Evolutionary conservation across 2,329 filamentous ascomycete species (phyloP).

Genomic region (Colletotrichum horii): DNA sequence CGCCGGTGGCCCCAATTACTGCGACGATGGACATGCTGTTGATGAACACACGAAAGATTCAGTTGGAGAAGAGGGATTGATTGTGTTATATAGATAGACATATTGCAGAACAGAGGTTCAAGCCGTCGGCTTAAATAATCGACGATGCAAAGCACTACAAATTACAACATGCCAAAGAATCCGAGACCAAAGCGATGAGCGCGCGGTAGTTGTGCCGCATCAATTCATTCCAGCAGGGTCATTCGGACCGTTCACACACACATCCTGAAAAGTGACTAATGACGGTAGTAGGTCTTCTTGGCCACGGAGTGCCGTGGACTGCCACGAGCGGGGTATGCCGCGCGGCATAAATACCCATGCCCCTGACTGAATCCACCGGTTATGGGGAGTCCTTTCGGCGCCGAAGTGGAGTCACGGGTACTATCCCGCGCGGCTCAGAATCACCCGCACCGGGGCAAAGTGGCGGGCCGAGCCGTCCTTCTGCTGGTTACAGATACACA

Average conservation of each 20-base stretch:
- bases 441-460: neutral
- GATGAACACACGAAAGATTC: rapidly evolving
- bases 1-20: neutral
- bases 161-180: rapidly evolving
- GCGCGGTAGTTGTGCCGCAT: neutral
- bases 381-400: neutral
- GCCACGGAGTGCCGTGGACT: neutral
- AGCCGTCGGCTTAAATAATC: rapidly evolving
- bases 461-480: neutral
- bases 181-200: neutral
- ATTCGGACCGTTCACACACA: neutral
- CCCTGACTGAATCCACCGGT: too few species aligned
- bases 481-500: neutral
- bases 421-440: neutral
- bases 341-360: too few species aligned
- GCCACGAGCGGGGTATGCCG: neutral
- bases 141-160: rapidly evolving
- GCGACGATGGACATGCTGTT: neutral
- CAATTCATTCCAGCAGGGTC: neutral
- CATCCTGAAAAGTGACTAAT: neutral
- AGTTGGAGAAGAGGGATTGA: too few species aligned
- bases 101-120: neutral
- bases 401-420: neutral
- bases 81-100: too few species aligned
- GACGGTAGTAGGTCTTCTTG: neutral